A percentile compares a stretch with the other conserved stretches of the same genome.
Conservation (phyloP, 208 protist genomes). For the Tritrichomonas foetus region DNA sequence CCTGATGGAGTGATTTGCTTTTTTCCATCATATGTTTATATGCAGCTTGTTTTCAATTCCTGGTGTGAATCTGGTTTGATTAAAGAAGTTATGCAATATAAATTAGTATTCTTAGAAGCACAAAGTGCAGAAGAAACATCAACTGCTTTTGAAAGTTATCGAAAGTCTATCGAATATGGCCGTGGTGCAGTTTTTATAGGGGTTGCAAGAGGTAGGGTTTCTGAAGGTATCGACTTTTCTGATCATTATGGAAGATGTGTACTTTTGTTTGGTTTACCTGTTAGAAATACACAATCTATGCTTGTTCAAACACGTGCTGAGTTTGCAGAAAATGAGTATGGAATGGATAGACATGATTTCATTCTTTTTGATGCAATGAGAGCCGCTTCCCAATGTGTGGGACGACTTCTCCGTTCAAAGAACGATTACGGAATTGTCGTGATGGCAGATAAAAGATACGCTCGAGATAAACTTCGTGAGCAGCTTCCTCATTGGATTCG, state of each 20-base stretch:
- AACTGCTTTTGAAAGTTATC: conserved; percentile 85
- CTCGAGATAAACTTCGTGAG: conserved; percentile 78
- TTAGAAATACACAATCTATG: conserved; percentile 57
- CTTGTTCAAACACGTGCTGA: conserved; percentile 83
- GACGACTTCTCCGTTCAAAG: conserved; percentile 94
- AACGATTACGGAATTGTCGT: conserved; percentile 98
- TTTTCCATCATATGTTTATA: conserved; percentile 75
- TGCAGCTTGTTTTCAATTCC: conserved; percentile 72
- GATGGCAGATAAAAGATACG: conserved; percentile 89
- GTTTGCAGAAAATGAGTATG: conserved; percentile 84
- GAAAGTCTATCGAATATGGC: conserved; percentile 53
- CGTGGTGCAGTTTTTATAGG: conserved; percentile 92
- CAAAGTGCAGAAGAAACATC: conserved; percentile 82
- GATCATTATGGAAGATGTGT: conserved; percentile 56
- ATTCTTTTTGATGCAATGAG: conserved; percentile 67
- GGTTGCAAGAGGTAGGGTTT: conserved; percentile 64
- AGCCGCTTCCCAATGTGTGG: conserved; percentile 96
- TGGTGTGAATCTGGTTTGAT: conserved; percentile 82
- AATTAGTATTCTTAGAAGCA: conserved; percentile 97
- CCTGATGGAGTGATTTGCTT: conserved; percentile 96
- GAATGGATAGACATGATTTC: conserved; percentile 90
- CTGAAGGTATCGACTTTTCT: conserved; percentile 95
- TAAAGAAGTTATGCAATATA: conserved; percentile 65
- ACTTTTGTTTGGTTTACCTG: conserved; percentile 54
- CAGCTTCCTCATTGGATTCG: conserved; percentile 74